Evolutionary conservation across 208 protist species (phyloP).

Genomic region (Naegleria fowleri): DNA sequence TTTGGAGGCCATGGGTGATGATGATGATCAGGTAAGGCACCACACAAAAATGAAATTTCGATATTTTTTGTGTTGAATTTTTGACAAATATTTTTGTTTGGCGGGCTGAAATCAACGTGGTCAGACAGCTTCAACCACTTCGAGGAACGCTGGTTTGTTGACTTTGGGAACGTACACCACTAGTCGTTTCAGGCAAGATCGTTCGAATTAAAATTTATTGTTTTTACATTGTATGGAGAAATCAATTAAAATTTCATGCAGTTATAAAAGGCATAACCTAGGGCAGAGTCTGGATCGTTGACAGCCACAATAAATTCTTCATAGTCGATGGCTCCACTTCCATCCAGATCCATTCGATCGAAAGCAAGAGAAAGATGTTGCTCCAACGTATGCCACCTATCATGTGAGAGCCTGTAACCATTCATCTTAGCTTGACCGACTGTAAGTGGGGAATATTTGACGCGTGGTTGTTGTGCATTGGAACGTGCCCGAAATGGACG

Average conservation of each 20-base stretch:
- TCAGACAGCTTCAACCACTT: not conserved
- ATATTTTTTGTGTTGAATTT: not conserved
- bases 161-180: too few relatives aligned
- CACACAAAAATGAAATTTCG: too few relatives aligned
- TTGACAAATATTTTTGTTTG: not conserved
- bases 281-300: not conserved
- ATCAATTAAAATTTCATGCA: not conserved
- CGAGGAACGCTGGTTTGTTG: not conserved
- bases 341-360: not conserved
- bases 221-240: too few relatives aligned
- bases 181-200: too few relatives aligned
- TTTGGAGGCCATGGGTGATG: not conserved
- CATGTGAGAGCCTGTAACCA: not conserved
- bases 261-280: not conserved
- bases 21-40: too few relatives aligned
- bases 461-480: too few relatives aligned
- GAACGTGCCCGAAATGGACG: too few relatives aligned
- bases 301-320: slow-evolving; percentile 10
- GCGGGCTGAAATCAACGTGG: not conserved
- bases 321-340: slow-evolving; percentile 11
- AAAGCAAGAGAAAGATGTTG: not conserved
- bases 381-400: not conserved
- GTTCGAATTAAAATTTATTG: too few relatives aligned
- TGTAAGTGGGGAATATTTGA: not conserved
- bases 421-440: slow-evolving; percentile 24